These are phyloP conservation scores for Podospora comata DNA, from an alignment of 495 filamentous ascomycete genomes.

Conservation along the genomic window DNA sequence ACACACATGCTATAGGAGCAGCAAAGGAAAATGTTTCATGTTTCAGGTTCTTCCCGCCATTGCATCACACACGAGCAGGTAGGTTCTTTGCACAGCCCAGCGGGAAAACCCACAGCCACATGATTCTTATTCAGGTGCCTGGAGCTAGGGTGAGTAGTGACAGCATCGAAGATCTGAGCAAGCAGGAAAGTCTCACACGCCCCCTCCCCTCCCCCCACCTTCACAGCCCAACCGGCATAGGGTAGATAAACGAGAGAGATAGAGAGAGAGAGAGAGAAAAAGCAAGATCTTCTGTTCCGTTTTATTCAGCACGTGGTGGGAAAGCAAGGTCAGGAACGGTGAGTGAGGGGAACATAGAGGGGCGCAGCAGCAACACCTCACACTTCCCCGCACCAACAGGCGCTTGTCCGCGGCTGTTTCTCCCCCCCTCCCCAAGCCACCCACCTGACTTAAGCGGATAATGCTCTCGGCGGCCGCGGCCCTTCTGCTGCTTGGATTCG, in stretches of 20 bases:
- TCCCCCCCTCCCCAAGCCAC: background rate
- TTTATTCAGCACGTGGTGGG: background rate
- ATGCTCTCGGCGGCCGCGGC: no score
- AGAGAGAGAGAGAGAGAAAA: background rate
- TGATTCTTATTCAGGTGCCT: background rate
- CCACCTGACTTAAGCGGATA: background rate
- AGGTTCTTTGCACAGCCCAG: background rate
- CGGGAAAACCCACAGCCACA: background rate
- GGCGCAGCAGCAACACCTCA: background rate
- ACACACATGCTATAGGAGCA: background rate
- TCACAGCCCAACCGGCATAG: no score
- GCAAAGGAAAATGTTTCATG: background rate
- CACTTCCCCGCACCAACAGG: conserved; percentile 1
- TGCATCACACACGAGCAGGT: background rate
- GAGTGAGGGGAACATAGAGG: background rate
- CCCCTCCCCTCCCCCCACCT: no score
- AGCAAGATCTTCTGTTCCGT: background rate
- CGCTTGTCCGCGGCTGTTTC: background rate
- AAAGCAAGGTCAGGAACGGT: background rate
- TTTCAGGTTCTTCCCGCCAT: background rate
- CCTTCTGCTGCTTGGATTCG: background rate
- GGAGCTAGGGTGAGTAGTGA: background rate
- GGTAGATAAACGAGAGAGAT: no score
- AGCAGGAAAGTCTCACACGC: no score
- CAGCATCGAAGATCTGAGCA: background rate